A percentile compares a stretch with the other conserved stretches of the same genome.
phyloP scores from a whole-genome alignment of 73 alveolate genomes.

The Blepharisma japonicum region DNA sequence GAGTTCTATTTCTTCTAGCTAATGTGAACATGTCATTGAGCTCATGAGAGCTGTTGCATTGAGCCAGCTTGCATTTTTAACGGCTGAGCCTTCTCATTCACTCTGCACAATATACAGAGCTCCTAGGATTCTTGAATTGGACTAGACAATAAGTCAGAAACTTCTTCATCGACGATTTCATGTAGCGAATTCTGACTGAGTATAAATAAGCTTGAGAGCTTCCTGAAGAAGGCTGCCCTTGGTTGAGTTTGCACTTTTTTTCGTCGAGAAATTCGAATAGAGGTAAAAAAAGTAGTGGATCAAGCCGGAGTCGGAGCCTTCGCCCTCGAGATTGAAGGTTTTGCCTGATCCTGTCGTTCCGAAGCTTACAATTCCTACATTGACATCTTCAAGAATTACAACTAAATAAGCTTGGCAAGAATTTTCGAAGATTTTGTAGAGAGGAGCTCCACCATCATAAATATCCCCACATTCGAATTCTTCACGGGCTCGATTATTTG shows the following conservation, averaged over 20 bases:
- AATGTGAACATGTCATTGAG: conserved; percentile 84
- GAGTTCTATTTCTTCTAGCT: conserved; percentile 82
- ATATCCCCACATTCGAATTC: conserved; percentile 58
- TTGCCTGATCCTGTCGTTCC: conserved; percentile 98
- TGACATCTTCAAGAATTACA: conserved; percentile 79
- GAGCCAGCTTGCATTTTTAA: conserved; percentile 91
- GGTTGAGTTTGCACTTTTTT: conserved; percentile 62
- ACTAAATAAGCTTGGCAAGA: conserved; percentile 48
- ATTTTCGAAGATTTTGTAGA: conserved; percentile 58
- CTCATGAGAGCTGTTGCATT: conserved; percentile 80
- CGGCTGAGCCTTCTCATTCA: conserved; percentile 96
- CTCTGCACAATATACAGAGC: conserved; percentile 65
- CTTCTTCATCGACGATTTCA: conserved; percentile 95
- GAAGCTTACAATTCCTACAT: conserved; percentile 84
- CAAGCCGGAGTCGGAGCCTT: conserved; percentile 93
- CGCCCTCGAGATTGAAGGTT: conserved; percentile 93
- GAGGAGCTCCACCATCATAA: conserved; percentile 47
- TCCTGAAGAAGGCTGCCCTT: conserved; percentile 73
- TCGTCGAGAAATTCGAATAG: conserved; percentile 89
- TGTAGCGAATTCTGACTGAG: conserved; percentile 87
- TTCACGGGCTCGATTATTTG: conserved; percentile 56
- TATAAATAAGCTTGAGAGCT: conserved; percentile 70
- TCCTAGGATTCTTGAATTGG: conserved; percentile 79
- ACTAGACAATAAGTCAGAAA: conserved; percentile 88
- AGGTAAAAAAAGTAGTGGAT: conserved; percentile 84